These are phyloP conservation scores for Haematococcus lacustris DNA, from an alignment of 139 green algal genomes.

Conservation along the genomic window DNA sequence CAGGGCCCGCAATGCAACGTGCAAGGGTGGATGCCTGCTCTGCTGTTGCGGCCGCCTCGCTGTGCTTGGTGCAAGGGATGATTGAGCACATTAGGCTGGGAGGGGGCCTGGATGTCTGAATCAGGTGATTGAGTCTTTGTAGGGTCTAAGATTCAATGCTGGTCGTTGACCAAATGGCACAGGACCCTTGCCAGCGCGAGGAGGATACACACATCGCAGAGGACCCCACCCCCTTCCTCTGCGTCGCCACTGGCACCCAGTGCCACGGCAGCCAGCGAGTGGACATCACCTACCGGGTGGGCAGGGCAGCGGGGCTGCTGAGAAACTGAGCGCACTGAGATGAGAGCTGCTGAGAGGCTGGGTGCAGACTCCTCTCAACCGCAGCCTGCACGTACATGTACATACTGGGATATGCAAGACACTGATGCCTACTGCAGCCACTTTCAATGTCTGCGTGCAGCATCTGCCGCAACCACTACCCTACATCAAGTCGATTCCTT, in stretches of 20 bases:
- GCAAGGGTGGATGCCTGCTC: neutral
- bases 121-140: neutral
- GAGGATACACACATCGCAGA: neutral
- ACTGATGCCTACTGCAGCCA: too few relatives aligned
- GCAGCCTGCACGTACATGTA: too few relatives aligned
- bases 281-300: conserved; percentile 21
- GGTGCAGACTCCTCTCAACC: too few relatives aligned
- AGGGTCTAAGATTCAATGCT: neutral
- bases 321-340: too few relatives aligned
- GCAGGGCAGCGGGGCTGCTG: too few relatives aligned
- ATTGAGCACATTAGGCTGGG: neutral
- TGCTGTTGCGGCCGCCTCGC: neutral
- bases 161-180: neutral
- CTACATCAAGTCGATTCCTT: too few relatives aligned
- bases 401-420: too few relatives aligned
- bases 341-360: too few relatives aligned
- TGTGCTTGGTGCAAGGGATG: neutral
- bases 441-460: too few relatives aligned
- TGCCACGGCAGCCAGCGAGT: neutral
- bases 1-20: neutral
- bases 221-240: conserved; percentile 14
- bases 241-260: conserved; percentile 16
- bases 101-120: neutral
- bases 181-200: neutral
- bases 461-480: too few relatives aligned